Evolutionary conservation across 306 rosid genomes (phyloP).

Genomic region (Rubus idaeus): DNA sequence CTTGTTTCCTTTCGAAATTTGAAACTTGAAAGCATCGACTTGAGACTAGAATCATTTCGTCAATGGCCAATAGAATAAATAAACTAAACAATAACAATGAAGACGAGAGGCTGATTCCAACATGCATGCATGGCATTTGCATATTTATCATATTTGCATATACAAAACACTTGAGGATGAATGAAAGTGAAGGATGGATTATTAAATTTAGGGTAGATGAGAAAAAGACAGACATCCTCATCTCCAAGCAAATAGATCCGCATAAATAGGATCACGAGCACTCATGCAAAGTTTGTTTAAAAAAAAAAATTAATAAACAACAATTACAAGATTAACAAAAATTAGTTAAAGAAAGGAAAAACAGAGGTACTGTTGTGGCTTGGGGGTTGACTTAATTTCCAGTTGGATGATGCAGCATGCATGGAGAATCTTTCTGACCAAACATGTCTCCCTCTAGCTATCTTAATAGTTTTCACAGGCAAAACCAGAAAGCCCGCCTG

Average conservation of each 20-base stretch:
- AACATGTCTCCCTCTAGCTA: conserved; percentile 2
- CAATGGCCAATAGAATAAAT: not conserved
- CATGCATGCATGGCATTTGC: conserved; percentile 12
- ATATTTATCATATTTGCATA: not conserved
- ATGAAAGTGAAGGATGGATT: not conserved
- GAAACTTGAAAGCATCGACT: conserved; percentile 18
- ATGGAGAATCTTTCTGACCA: conserved; percentile 36
- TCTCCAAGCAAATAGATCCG: conserved; percentile 38
- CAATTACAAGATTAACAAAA: not conserved
- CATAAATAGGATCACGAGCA: conserved; percentile 27
- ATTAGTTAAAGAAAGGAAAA: not conserved
- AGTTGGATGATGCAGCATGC: conserved; percentile 25
- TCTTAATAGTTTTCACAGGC: conserved; percentile 40
- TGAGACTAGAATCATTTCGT: not conserved
- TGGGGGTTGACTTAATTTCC: conserved; percentile 33
- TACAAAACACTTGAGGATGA: not conserved
- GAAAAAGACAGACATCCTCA: conserved; percentile 44
- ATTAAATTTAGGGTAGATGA: conserved; percentile 4
- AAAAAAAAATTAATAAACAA: not conserved
- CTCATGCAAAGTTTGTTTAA: conserved; percentile 12
- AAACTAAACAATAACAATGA: not conserved
- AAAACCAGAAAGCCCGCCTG: not conserved
- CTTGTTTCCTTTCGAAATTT: conserved; percentile 9
- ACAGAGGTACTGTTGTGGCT: conserved; percentile 23
- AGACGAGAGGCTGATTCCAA: not conserved